Evolutionary conservation across 2,329 filamentous ascomycete genomes (phyloP).

Genomic region (Colletotrichum sp.): DNA sequence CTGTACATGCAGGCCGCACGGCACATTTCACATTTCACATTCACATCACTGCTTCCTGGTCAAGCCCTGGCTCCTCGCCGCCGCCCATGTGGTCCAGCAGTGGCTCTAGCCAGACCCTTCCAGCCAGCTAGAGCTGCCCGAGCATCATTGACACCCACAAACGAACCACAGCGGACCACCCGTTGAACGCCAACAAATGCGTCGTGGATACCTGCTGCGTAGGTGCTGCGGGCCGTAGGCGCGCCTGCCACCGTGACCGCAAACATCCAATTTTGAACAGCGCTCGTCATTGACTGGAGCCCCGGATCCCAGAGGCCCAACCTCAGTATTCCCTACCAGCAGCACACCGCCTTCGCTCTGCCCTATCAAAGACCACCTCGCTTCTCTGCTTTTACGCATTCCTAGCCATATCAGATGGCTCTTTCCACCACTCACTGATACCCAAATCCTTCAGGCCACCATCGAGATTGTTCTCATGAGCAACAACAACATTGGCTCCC

Average conservation of each 20-base stretch:
- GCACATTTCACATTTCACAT: not conserved
- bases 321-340: not conserved
- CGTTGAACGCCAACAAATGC: not conserved
- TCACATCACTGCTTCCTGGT: not conserved
- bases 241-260: conserved; percentile 4
- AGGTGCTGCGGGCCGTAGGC: not conserved
- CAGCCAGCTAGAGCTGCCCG: conserved; percentile 8
- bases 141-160: not conserved
- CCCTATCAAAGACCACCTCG: not conserved
- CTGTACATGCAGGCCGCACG: not conserved
- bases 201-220: not conserved
- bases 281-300: not conserved
- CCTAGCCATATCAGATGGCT: not conserved
- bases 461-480: not conserved
- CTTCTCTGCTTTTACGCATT: not conserved
- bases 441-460: not conserved
- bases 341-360: conserved; percentile 2
- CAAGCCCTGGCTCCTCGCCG: not conserved
- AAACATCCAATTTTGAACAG: not conserved
- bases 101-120: conserved; percentile 3
- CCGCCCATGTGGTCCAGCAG: not conserved
- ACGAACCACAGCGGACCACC: not conserved
- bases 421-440: not conserved
- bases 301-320: not conserved
- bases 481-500: not conserved